These are phyloP conservation scores for Chenopodium suecicum DNA, from an alignment of 148 eudicot species.

Conservation along the genomic window DNA sequence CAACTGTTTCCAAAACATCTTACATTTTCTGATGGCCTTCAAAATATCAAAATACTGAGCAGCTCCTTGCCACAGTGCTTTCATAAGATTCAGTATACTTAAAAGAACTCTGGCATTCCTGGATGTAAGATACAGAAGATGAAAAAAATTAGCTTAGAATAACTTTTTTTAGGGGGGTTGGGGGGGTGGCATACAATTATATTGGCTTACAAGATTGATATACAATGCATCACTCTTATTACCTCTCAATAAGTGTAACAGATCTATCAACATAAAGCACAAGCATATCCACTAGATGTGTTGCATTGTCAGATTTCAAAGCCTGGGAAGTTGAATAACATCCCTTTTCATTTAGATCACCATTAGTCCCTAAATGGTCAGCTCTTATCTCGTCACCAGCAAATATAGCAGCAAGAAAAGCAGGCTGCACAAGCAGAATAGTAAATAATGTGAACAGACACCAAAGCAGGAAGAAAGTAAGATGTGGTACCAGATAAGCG, in stretches of 20 bases:
- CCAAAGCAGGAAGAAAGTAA: neutral
- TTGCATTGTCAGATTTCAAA: conserved; percentile 39
- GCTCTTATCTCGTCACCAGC: conserved; percentile 40
- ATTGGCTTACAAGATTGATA: neutral
- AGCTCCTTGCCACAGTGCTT: conserved; percentile 88
- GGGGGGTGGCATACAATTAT: neutral
- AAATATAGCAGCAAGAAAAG: conserved; percentile 64
- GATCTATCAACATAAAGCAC: conserved; percentile 44
- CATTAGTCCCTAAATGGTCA: conserved; percentile 27
- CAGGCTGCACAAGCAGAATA: conserved; percentile 57
- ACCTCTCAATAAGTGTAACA: conserved; percentile 62
- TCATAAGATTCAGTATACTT: conserved; percentile 57
- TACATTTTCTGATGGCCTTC: conserved; percentile 58
- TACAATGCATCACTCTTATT: conserved; percentile 5
- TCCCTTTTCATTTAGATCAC: conserved; percentile 29
- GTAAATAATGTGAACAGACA: neutral
- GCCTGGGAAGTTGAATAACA: conserved; percentile 37
- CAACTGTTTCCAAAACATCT: conserved; percentile 67
- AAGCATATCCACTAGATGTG: conserved; percentile 49
- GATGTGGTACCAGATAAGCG: neutral
- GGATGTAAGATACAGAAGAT: conserved; percentile 24
- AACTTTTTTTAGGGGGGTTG: neutral
- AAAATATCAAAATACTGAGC: conserved; percentile 61
- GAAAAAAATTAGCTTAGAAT: neutral
- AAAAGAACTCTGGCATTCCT: conserved; percentile 62